Evolutionary conservation across 148 eudicot genomes (phyloP).

Genomic region (Camellia granthamiana): DNA sequence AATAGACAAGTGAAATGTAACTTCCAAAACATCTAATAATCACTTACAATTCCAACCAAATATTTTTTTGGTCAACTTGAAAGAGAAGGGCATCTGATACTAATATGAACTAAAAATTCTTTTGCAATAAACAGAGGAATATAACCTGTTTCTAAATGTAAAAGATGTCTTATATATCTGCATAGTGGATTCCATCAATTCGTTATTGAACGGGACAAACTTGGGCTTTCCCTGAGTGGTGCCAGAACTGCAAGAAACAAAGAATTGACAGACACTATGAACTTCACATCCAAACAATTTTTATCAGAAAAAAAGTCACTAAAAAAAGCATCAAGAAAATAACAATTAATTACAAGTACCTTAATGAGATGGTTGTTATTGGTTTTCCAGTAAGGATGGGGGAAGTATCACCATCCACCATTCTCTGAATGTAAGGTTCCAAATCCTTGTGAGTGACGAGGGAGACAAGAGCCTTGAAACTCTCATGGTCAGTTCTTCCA

Average conservation of each 20-base stretch:
- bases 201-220: slow-evolving; percentile 82
- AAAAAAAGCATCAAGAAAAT: background rate
- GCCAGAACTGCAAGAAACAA: slow-evolving; percentile 62
- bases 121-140: no score
- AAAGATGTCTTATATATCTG: slow-evolving; percentile 83
- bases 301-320: background rate
- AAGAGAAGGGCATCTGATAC: background rate
- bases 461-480: slow-evolving; percentile 69
- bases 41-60: background rate
- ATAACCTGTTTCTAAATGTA: slow-evolving; percentile 77
- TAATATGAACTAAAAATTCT: no score
- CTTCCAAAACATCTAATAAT: background rate
- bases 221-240: slow-evolving; percentile 92
- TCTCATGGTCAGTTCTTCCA: slow-evolving; percentile 58
- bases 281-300: background rate
- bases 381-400: slow-evolving; percentile 75
- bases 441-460: slow-evolving; percentile 64
- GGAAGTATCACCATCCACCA: slow-evolving; percentile 59
- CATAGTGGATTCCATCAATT: slow-evolving; percentile 66
- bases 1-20: background rate
- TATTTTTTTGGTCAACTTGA: background rate
- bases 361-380: slow-evolving; percentile 63
- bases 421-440: slow-evolving; percentile 69
- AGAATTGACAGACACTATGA: background rate
- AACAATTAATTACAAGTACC: slow-evolving; percentile 31